These are phyloP conservation scores for Penicillium sp. DNA, from an alignment of 2,329 filamentous ascomycete species.

Conservation along the genomic window DNA sequence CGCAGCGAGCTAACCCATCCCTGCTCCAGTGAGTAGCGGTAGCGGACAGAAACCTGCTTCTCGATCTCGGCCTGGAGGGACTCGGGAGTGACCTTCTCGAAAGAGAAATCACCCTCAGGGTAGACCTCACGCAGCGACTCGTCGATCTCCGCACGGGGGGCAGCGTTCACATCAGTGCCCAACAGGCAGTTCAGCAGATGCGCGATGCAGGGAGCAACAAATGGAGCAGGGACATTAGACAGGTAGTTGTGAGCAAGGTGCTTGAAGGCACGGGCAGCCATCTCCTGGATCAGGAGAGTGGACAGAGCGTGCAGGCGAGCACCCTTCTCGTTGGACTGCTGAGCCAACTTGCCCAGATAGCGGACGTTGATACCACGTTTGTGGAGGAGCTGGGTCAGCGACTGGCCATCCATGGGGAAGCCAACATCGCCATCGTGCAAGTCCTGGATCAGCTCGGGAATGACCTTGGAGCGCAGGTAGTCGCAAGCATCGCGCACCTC, in stretches of 20 bases:
- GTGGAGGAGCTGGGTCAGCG: slow-evolving; percentile 82
- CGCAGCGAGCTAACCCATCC: slow-evolving; percentile 68
- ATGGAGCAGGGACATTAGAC: slow-evolving; percentile 72
- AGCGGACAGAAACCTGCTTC: slow-evolving; percentile 69
- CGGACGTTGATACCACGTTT: slow-evolving; percentile 96
- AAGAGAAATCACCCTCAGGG: slow-evolving; percentile 75
- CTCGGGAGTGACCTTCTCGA: slow-evolving; percentile 74
- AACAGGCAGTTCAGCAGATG: slow-evolving; percentile 94
- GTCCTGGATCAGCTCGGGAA: slow-evolving; percentile 83
- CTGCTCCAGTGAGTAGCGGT: slow-evolving; percentile 68
- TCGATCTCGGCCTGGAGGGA: slow-evolving; percentile 68
- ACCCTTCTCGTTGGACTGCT: slow-evolving; percentile 64
- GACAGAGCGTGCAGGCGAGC: slow-evolving; percentile 73
- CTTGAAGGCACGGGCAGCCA: slow-evolving; percentile 95
- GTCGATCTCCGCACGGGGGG: slow-evolving; percentile 76
- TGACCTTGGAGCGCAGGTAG: slow-evolving; percentile 71
- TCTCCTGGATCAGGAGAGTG: slow-evolving; percentile 80
- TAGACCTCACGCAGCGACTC: slow-evolving; percentile 72
- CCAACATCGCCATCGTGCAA: slow-evolving; percentile 89
- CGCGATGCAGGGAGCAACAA: slow-evolving; percentile 74
- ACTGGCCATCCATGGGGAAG: slow-evolving; percentile 98
- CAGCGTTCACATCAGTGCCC: slow-evolving; percentile 71
- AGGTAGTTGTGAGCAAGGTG: slow-evolving; percentile 80
- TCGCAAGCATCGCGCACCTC: slow-evolving; percentile 82
- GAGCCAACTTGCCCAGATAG: slow-evolving; percentile 84